Base-by-base conservation (phyloP, 164 flowering plant species). In the Litsea cubeba region DNA sequence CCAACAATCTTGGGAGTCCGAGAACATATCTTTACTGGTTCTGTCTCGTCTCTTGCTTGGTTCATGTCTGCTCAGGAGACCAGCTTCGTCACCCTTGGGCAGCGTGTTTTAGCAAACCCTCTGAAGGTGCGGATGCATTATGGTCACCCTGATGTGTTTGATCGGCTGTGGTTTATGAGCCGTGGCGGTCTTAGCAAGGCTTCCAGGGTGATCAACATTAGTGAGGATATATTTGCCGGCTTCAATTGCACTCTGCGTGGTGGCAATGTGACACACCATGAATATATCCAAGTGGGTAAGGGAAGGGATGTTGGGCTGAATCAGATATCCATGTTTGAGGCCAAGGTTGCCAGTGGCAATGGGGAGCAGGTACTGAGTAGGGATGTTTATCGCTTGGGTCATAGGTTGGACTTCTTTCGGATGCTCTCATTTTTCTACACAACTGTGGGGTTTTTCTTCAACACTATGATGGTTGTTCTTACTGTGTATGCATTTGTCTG, bases 141-240 rank as follows among this genome's bases (percentile, higher is more conserved):
- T 83, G 99, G 99, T 50, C 99, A 95, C 72, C 99, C 99, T 8
- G 99, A 95, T 83, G 96, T 95, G 66, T 95, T 95, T 80, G 99
- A 95, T 76, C 76, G 99, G 81, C 86, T 95, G 76, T 95, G 98
- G 98, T 93, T 93, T 79, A 69, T 95, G 81, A 81, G 89, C 32
- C 88, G 97, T 2, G 99, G 99, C 62, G 99, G 99, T 70, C 77
- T 95, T 46, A 95, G 99, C 86, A 95, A 95, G 87, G 99, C 99
- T 64, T 93, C 98, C 18, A 88, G 78, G 77, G 90, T 90, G 73
- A 95, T 95, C 77, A 95, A 95, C 80, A 90, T 95, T 71, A 95
- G 99, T 75, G 99, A 95, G 84, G 99, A 95, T 75, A 95, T 95
- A 78, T 95, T 85, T 81, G 98, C 99, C 25, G 98, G 99, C 7